Conservation (phyloP, 768 basidiomycete species). For the Suillus lakei region DNA sequence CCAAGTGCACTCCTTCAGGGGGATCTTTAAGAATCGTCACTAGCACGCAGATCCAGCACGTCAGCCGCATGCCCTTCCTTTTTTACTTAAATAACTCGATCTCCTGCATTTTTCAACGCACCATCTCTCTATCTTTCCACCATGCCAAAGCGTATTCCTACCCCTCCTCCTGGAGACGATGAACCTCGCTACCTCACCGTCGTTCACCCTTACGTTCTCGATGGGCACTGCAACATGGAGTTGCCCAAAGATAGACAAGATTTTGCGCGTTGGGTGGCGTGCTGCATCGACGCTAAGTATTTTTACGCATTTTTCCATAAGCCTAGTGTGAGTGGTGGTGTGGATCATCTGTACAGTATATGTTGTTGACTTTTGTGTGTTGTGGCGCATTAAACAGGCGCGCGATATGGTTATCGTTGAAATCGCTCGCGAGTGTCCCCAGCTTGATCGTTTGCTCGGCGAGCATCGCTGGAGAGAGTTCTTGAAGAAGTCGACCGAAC, state of each 20-base stretch:
- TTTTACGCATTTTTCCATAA: slow-evolving; percentile 49
- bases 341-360: neutral
- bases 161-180: slow-evolving; percentile 48
- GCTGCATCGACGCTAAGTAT: slow-evolving; percentile 38
- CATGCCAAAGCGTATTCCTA: slow-evolving; percentile 48
- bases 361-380: neutral
- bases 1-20: neutral
- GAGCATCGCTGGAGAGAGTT: slow-evolving; percentile 48
- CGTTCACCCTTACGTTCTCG: slow-evolving; percentile 46
- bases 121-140: slow-evolving; percentile 10
- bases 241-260: slow-evolving; percentile 39
- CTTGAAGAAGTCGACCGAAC: slow-evolving; percentile 34
- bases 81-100: neutral
- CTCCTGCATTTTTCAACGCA: neutral
- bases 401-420: slow-evolving; percentile 52
- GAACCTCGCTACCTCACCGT: slow-evolving; percentile 51
- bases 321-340: slow-evolving; percentile 41
- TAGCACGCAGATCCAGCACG: slow-evolving; percentile 1
- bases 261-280: slow-evolving; percentile 49
- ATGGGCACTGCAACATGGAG: slow-evolving; percentile 45
- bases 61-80: slow-evolving; percentile 9
- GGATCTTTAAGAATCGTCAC: slow-evolving; percentile 2
- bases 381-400: slow-evolving; percentile 30
- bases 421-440: slow-evolving; percentile 34
- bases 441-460: slow-evolving; percentile 44